A percentile compares a stretch with the other conserved stretches of the same genome.
phyloP scores from a whole-genome alignment of 495 filamentous ascomycete genomes.

The Chaetomidium leptoderma region DNA sequence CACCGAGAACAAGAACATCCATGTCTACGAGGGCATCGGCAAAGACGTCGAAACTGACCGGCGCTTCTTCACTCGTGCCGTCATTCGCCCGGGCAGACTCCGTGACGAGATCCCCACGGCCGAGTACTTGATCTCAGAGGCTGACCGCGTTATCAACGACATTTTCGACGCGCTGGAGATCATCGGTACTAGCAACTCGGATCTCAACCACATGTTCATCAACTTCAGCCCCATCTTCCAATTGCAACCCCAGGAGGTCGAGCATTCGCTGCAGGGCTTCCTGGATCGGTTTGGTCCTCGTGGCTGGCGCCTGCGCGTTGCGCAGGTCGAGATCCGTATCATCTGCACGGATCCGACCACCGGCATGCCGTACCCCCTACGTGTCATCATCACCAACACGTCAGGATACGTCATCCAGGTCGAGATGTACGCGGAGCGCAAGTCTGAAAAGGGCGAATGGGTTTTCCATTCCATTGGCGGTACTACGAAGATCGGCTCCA shows the following conservation, averaged over 20 bases:
- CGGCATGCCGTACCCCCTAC: constrained; percentile 83
- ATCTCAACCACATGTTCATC: constrained; percentile 99
- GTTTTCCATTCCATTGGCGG: constrained; percentile 97
- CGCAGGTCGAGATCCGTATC: constrained; percentile 96
- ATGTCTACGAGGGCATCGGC: constrained; percentile 94
- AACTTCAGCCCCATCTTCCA: constrained; percentile 97
- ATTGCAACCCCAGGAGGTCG: constrained; percentile 81
- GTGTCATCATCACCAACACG: constrained; percentile 96
- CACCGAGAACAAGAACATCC: constrained; percentile 97
- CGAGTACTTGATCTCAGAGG: constrained; percentile 96
- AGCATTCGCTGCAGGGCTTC: constrained; percentile 91
- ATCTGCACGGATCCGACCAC: constrained; percentile 87
- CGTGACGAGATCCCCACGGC: constrained; percentile 95
- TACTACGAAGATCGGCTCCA: constrained; percentile 87
- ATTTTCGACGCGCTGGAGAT: constrained; percentile 97
- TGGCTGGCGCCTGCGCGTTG: constrained; percentile 93
- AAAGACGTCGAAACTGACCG: constrained; percentile 93
- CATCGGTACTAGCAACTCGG: constrained; percentile 97
- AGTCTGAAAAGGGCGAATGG: constrained; percentile 95
- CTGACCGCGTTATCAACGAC: constrained; percentile 93
- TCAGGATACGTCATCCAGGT: constrained; percentile 98
- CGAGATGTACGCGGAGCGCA: constrained; percentile 94
- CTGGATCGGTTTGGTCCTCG: constrained; percentile 93
- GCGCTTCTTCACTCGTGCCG: constrained; percentile 94
- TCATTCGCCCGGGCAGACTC: constrained; percentile 86